Evolutionary conservation across 1,284 basidiomycete genomes (phyloP).

Genomic region (Testicularia cyperi): DNA sequence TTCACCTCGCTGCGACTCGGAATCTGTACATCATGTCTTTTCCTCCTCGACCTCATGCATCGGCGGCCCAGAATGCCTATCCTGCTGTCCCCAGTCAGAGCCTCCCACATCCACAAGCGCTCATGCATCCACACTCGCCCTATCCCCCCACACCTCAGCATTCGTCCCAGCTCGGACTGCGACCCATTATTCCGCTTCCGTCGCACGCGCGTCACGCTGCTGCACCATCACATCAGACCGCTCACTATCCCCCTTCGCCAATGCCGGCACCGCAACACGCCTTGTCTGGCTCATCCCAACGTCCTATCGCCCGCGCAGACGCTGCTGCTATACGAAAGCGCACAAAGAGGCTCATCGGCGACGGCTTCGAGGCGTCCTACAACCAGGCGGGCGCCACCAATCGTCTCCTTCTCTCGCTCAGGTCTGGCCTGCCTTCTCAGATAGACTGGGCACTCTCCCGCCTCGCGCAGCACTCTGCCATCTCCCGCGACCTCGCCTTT

Average conservation of each 20-base stretch:
- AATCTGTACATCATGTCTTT: too few species aligned
- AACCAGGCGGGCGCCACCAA: conserved; percentile 48
- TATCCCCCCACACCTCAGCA: conserved; percentile 14
- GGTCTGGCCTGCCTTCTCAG: conserved; percentile 52
- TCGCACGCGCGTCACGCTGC: conserved; percentile 16
- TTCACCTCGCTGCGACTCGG: too few species aligned
- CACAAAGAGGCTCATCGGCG: conserved; percentile 16
- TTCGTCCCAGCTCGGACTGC: conserved; percentile 1
- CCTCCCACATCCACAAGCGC: too few species aligned
- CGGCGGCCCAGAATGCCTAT: too few species aligned
- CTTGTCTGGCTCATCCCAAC: too few species aligned
- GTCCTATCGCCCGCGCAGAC: conserved; percentile 1
- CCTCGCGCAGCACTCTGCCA: conserved; percentile 32
- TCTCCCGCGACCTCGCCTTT: conserved; percentile 22
- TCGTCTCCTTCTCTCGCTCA: conserved; percentile 51
- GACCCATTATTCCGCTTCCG: conserved; percentile 21
- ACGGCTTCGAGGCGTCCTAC: conserved; percentile 34
- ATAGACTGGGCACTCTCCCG: conserved; percentile 55
- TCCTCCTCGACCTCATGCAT: too few species aligned
- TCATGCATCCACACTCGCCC: conserved; percentile 10
- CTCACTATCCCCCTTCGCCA: too few species aligned
- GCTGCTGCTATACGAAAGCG: conserved; percentile 5
- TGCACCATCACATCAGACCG: too few species aligned
- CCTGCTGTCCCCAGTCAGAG: too few species aligned
- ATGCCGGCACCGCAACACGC: too few species aligned